Evolutionary conservation across 257 asterid genomes (phyloP).

Genomic region (Salvia miltiorrhiza): DNA sequence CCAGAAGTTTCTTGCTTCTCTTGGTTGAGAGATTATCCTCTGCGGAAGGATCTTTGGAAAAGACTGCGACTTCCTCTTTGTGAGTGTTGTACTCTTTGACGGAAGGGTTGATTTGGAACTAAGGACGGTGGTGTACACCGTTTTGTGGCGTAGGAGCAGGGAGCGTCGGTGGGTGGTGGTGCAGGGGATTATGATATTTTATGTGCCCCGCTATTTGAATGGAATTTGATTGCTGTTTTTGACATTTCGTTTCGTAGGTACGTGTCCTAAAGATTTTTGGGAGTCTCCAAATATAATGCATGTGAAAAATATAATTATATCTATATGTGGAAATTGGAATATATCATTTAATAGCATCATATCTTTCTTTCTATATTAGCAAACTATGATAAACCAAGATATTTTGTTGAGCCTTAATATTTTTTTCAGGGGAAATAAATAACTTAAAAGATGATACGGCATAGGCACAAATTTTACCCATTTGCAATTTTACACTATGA

Average conservation of each 20-base stretch:
- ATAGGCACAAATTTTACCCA: no score
- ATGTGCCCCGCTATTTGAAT: no score
- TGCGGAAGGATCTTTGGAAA: not conserved
- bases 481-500: no score
- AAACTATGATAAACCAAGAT: no score
- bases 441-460: no score
- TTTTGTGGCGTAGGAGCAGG: not conserved
- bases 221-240: not conserved
- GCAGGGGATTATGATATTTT: conserved; percentile 1
- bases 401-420: no score
- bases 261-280: conserved; percentile 16
- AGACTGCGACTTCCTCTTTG: not conserved
- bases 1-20: conserved; percentile 20
- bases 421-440: no score
- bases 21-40: not conserved
- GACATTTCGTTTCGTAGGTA: not conserved
- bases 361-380: no score
- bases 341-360: no score
- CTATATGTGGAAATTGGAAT: no score
- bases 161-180: not conserved
- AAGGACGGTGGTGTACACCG: not conserved
- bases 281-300: no score
- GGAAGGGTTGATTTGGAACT: not conserved
- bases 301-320: no score
- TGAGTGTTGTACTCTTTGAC: not conserved